Conservation (phyloP, 2,329 filamentous ascomycete species). For the Trichoderma sp. region DNA sequence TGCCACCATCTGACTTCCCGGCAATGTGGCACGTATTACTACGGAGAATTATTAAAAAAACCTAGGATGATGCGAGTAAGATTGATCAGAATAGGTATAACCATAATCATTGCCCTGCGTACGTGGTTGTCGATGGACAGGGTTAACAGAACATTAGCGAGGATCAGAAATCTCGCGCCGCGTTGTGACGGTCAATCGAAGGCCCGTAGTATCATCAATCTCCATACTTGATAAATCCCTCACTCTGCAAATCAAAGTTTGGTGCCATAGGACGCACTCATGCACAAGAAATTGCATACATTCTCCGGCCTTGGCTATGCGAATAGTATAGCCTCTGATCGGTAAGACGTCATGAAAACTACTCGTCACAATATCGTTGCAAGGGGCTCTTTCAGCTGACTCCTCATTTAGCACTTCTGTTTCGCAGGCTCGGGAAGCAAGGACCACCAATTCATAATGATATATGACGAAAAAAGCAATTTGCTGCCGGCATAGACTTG, state of each 20-base stretch:
- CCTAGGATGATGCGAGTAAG: not conserved
- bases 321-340: not conserved
- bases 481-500: not conserved
- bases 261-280: not conserved
- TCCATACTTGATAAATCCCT: too few species aligned
- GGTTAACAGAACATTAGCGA: not conserved
- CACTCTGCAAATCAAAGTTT: not conserved
- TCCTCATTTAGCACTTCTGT: constrained; percentile 3
- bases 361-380: not conserved
- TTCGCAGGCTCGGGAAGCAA: not conserved
- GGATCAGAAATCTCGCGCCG: not conserved
- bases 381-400: not conserved
- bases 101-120: not conserved
- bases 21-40: not conserved
- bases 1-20: not conserved
- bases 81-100: not conserved
- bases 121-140: not conserved
- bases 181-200: too few species aligned
- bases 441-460: not conserved
- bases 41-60: not conserved
- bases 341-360: not conserved
- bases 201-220: not conserved
- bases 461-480: not conserved
- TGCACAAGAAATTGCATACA: not conserved
- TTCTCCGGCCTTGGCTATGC: not conserved